A percentile compares a stretch with the other conserved stretches of the same genome.
Evolutionary conservation across 73 alveolate species (phyloP).

Genomic region (Effrenium voratum): DNA sequence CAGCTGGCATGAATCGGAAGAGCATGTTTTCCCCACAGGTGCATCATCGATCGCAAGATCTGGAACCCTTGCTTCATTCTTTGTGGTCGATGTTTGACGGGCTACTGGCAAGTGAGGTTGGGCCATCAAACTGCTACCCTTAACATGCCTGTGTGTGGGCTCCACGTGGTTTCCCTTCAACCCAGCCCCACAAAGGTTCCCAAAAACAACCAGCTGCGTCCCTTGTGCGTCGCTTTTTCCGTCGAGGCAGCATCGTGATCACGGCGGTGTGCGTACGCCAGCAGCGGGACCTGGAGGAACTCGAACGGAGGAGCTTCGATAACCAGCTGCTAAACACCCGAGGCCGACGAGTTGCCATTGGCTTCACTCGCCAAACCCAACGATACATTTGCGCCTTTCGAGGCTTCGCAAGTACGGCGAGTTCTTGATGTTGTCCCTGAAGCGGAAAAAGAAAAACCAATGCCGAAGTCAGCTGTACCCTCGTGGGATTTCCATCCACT

Average conservation of each 20-base stretch:
- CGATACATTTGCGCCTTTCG: not conserved
- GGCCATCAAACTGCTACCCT: too few species aligned
- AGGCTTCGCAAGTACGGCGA: not conserved
- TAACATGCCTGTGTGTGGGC: too few species aligned
- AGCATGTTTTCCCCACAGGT: too few species aligned
- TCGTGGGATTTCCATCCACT: not conserved
- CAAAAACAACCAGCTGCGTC: too few species aligned
- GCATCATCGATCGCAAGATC: too few species aligned
- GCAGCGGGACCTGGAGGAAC: conserved; percentile 60
- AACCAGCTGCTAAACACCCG: conserved; percentile 66
- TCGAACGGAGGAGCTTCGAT: conserved; percentile 62
- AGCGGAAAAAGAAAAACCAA: not conserved
- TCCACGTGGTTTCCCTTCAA: too few species aligned
- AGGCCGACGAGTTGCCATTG: conserved; percentile 7
- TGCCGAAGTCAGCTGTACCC: not conserved
- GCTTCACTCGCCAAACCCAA: not conserved
- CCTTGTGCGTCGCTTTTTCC: too few species aligned
- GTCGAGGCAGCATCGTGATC: conserved; percentile 69
- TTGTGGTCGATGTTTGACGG: too few species aligned
- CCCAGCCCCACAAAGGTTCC: too few species aligned
- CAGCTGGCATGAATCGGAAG: too few species aligned
- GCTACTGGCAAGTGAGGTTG: too few species aligned
- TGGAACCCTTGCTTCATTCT: too few species aligned
- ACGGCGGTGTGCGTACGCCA: conserved; percentile 80
- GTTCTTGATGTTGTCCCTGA: not conserved